Evolutionary conservation across 352 stramenopile genomes (phyloP).

Genomic region (Plasmopara halstedii): DNA sequence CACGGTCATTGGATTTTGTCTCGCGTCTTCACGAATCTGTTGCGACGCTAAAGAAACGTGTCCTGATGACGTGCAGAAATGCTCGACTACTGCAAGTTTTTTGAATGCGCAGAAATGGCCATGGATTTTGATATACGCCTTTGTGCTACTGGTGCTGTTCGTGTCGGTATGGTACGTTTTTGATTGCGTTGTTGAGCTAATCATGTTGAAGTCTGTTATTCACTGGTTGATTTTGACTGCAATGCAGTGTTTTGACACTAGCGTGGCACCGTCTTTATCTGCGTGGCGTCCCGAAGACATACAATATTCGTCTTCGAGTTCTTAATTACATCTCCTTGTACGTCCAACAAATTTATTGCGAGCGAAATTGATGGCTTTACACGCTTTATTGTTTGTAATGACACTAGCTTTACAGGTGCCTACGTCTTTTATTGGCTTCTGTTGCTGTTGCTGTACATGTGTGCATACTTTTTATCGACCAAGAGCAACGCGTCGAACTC

Average conservation of each 20-base stretch:
- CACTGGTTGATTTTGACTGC: not conserved
- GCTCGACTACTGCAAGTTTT: constrained; percentile 49
- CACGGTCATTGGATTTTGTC: constrained; percentile 70
- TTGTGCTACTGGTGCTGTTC: constrained; percentile 78
- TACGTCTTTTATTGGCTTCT: constrained; percentile 88
- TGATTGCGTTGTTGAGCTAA: not conserved
- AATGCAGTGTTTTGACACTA: constrained; percentile 60
- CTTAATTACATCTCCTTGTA: constrained; percentile 87
- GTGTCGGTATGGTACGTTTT: constrained; percentile 64
- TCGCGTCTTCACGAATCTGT: constrained; percentile 76
- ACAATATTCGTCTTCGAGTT: constrained; percentile 84
- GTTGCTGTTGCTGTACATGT: constrained; percentile 84
- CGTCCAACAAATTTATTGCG: constrained; percentile 2
- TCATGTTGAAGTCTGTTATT: not conserved
- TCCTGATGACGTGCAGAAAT: constrained; percentile 27
- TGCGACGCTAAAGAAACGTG: constrained; percentile 49
- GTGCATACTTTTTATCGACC: constrained; percentile 81
- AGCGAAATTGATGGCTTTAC: constrained; percentile 1
- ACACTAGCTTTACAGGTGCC: constrained; percentile 64
- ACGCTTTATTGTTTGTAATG: not conserved
- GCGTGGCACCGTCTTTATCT: constrained; percentile 81
- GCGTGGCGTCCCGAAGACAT: constrained; percentile 79
- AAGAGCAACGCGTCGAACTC: constrained; percentile 51
- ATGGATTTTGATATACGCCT: constrained; percentile 84
- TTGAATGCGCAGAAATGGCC: constrained; percentile 78